phyloP scores from a whole-genome alignment of 2,329 filamentous ascomycete genomes.

The Cladophialophora immunda region DNA sequence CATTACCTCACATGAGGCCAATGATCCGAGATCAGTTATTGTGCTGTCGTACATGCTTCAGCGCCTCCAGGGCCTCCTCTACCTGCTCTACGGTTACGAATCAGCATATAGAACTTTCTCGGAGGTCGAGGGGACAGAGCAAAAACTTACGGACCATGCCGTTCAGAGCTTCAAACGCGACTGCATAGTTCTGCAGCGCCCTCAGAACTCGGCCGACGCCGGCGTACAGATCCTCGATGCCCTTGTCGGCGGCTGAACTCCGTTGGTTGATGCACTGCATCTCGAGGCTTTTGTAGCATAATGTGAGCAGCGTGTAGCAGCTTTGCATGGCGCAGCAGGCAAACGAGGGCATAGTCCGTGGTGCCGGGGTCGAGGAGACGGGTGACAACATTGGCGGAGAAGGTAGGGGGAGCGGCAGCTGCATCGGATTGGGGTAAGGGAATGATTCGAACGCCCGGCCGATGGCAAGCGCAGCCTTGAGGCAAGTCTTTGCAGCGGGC shows the following conservation, averaged over 20 bases:
- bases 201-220: conserved; percentile 18
- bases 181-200: conserved; percentile 21
- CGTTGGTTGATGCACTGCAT: conserved; percentile 12
- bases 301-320: conserved; percentile 26
- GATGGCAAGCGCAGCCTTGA: conserved; percentile 22
- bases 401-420: neutral
- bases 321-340: conserved; percentile 29
- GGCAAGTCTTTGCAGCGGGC: conserved; percentile 14
- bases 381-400: conserved; percentile 12
- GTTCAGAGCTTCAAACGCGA: conserved; percentile 27
- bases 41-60: conserved; percentile 8
- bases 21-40: neutral
- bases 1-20: neutral
- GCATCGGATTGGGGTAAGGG: conserved; percentile 24
- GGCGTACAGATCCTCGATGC: conserved; percentile 22
- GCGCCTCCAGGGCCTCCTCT: conserved; percentile 20
- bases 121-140: neutral
- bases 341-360: conserved; percentile 25
- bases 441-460: conserved; percentile 22
- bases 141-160: conserved; percentile 22
- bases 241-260: conserved; percentile 14
- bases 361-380: conserved; percentile 6
- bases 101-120: neutral
- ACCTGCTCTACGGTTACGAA: conserved; percentile 9
- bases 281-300: conserved; percentile 23